Conservation (phyloP, 2,329 filamentous ascomycete species). For the Epichloe elymi region DNA sequence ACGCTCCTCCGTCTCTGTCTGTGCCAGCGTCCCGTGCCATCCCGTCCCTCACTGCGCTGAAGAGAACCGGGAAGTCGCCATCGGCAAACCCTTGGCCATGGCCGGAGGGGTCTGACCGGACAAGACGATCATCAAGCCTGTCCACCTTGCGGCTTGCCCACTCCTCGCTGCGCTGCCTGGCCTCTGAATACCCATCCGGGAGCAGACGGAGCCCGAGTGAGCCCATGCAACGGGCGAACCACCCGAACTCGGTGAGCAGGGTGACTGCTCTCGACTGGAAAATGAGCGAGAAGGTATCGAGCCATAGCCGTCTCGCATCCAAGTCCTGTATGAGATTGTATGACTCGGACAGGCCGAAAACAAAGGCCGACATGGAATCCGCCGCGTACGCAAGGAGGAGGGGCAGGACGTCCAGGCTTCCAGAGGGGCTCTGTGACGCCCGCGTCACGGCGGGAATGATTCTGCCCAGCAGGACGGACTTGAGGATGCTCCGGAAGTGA, state of each 20-base stretch:
- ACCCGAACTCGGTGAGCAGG: background rate
- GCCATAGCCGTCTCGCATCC: background rate
- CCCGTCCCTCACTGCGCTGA: background rate
- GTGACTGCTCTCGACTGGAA: background rate
- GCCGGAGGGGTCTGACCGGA: background rate
- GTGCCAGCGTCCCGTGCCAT: background rate
- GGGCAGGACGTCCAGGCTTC: background rate
- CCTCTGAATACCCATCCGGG: background rate
- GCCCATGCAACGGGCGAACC: background rate
- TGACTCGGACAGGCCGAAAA: background rate
- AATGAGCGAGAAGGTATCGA: background rate
- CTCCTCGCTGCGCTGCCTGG: background rate
- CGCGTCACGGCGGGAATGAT: background rate
- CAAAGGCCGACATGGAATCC: background rate
- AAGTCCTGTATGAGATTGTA: background rate
- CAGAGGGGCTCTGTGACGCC: background rate
- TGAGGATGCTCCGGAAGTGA: background rate
- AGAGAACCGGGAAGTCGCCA: background rate
- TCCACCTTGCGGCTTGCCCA: background rate
- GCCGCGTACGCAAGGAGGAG: background rate
- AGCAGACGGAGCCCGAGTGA: background rate
- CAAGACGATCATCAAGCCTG: background rate
- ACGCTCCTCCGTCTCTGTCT: background rate
- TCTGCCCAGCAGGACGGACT: background rate
- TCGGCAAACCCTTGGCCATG: background rate